Percentiles rank a stretch among this genome's conserved stretches.
Conservation (phyloP, 1,284 basidiomycete genomes). For the Malassezia sp. region DNA sequence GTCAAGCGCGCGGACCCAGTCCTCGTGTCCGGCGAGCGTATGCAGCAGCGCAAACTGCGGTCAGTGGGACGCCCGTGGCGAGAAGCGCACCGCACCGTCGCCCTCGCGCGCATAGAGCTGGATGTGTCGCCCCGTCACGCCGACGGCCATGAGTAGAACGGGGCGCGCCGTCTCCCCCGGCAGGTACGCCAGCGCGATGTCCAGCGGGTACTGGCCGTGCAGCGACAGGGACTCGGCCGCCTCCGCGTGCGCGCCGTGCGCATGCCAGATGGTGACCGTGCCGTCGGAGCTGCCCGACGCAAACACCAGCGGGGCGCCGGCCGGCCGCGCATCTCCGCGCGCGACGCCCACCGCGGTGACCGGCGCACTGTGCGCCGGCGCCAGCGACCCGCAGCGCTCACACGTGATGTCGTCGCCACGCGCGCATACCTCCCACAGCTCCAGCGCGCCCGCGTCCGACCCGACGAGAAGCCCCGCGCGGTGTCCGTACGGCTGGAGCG, state of each 20-base stretch:
- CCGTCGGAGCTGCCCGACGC: conserved; percentile 35
- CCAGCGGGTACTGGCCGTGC: conserved; percentile 31
- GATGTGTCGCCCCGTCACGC: conserved; percentile 33
- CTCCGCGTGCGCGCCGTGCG: conserved; percentile 1
- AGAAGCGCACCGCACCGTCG: too few species aligned
- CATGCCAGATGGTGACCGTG: conserved; percentile 26
- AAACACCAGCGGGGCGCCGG: conserved; percentile 12
- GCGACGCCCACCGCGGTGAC: conserved; percentile 27
- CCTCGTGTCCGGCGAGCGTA: conserved; percentile 37
- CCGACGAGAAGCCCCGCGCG: conserved; percentile 23
- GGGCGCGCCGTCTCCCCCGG: conserved; percentile 4
- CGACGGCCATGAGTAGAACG: conserved; percentile 27
- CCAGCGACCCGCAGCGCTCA: conserved; percentile 5
- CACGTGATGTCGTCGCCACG: background rate
- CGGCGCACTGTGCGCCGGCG: conserved; percentile 22
- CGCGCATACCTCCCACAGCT: conserved; percentile 15
- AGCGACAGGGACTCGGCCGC: conserved; percentile 25
- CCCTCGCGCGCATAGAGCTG: conserved; percentile 21
- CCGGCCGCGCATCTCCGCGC: conserved; percentile 6
- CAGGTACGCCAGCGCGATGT: conserved; percentile 27
- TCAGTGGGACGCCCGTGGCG: too few species aligned
- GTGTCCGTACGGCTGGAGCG: background rate
- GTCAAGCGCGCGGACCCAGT: conserved; percentile 43
- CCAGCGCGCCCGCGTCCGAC: conserved; percentile 22
- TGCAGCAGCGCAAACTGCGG: conserved; percentile 24